Evolutionary conservation across 1,284 basidiomycete genomes (phyloP).

Genomic region (Marasmius tenuissimus): DNA sequence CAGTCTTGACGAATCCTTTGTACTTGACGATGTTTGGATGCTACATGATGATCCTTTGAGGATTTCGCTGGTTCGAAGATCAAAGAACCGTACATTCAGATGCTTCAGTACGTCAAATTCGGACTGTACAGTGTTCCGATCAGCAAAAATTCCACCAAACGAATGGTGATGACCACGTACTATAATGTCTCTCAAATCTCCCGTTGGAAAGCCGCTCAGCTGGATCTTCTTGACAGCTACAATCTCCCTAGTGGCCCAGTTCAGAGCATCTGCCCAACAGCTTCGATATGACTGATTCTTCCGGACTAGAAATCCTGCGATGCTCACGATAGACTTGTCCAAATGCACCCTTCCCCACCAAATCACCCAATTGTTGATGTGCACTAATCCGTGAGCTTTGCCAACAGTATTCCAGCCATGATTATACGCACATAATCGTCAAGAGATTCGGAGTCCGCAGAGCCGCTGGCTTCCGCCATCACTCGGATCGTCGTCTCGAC

Average conservation of each 20-base stretch:
- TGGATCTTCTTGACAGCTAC: constrained; percentile 96
- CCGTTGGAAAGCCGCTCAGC: constrained; percentile 84
- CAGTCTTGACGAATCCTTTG: constrained; percentile 95
- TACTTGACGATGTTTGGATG: constrained; percentile 98
- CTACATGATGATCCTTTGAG: constrained; percentile 33
- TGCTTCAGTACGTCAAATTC: constrained; percentile 99
- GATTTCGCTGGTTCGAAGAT: not conserved
- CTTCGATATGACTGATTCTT: not conserved
- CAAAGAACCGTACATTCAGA: constrained; percentile 67
- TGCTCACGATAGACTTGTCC: constrained; percentile 90
- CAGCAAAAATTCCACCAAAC: not conserved
- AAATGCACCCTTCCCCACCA: constrained; percentile 91
- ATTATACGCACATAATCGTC: constrained; percentile 57
- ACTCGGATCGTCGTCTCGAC: constrained; percentile 42
- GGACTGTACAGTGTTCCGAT: constrained; percentile 50
- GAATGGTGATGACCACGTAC: constrained; percentile 43
- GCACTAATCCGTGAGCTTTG: not conserved
- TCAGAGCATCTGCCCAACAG: constrained; percentile 72
- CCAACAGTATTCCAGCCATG: not conserved
- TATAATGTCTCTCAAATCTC: constrained; percentile 98
- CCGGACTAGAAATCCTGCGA: not conserved
- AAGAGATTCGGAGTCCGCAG: constrained; percentile 45
- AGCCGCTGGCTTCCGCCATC: constrained; percentile 37
- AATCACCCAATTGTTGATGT: constrained; percentile 87
- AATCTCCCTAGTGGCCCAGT: constrained; percentile 95